Evolutionary conservation across 345 rosid genomes (phyloP), one percentile per base, ranked within the genome.

Genomic region (Mercurialis annua): DNA sequence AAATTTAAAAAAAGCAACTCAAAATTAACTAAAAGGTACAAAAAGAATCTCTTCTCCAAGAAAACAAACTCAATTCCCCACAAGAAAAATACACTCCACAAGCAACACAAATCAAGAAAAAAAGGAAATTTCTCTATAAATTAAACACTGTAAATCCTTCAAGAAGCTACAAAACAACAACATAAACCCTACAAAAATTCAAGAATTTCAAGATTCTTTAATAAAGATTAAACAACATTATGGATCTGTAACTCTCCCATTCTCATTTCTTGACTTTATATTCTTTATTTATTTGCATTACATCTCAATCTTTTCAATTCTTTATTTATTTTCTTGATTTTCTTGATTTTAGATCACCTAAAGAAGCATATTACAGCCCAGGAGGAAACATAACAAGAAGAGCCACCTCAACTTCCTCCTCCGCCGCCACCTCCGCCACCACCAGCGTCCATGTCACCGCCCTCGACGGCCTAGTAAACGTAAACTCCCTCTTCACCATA

Each of bases 381-480:
- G 44, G 44, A 40, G 58, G 58, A 65, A 64, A 70, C 4, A 56
- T 55, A 55, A 43, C 61, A 58, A 46, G 78, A 64, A 78, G 79
- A 50, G 50, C 11, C 9, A 18, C 70, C 64, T 58, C 87, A 2
- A 53, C 86, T 0, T 66, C 80, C 2, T 73, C 73, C 17, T 33
- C 72, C 5, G 52, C 48, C 10, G 9, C 78, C 40, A 68, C 85
- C 16, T 14, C 64, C 18, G 69, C 91, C 9, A 85, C 93, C 3
- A 92, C 97, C 27, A 92, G 98, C 74, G 87, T 90, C 66, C 98
- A 93, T 70, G 97, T 90, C 55, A 93, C 92, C 6, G 99, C 99
- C 43, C 87, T 93, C 14, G 97, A 93, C 52, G 98, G 97, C 20
- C 85, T 93, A 10, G 98, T 93, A 46, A 93, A 93, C 77, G 98